Conservation (phyloP, 2,329 filamentous ascomycete species). For the Thielaviopsis populi region DNA sequence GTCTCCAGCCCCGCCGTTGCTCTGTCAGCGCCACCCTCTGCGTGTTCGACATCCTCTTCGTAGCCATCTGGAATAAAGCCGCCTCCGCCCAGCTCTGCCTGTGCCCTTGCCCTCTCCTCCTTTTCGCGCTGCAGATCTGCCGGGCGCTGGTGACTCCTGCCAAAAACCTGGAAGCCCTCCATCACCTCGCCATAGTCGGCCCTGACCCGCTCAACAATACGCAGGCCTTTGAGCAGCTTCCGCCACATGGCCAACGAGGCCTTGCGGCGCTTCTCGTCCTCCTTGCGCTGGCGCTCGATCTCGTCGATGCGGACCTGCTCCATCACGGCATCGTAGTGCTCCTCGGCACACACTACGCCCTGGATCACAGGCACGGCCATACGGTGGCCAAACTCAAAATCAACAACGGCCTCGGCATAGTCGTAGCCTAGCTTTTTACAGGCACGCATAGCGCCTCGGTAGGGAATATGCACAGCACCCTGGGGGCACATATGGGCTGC, state of each 20-base stretch:
- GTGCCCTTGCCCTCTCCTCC: slow-evolving; percentile 28
- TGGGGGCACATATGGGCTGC: slow-evolving; percentile 79
- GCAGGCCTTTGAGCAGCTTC: slow-evolving; percentile 71
- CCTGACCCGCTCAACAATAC: slow-evolving; percentile 62
- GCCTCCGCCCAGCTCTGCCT: slow-evolving; percentile 43
- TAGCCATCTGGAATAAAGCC: slow-evolving; percentile 46
- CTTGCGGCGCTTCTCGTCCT: slow-evolving; percentile 69
- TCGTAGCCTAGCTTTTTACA: slow-evolving; percentile 77
- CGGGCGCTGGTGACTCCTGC: slow-evolving; percentile 10
- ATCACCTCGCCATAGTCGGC: slow-evolving; percentile 57
- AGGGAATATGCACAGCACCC: slow-evolving; percentile 72
- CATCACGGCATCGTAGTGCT: slow-evolving; percentile 58
- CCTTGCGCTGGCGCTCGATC: slow-evolving; percentile 58
- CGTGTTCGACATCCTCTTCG: slow-evolving; percentile 32
- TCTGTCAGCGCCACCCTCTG: slow-evolving; percentile 20
- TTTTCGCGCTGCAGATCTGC: slow-evolving; percentile 17
- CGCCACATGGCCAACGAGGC: slow-evolving; percentile 64
- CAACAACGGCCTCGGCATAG: slow-evolving; percentile 85
- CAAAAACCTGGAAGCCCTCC: slow-evolving; percentile 25
- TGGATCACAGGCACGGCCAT: slow-evolving; percentile 87
- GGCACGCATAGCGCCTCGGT: slow-evolving; percentile 59
- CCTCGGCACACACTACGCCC: slow-evolving; percentile 74
- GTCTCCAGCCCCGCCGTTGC: slow-evolving; percentile 19
- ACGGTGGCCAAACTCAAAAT: slow-evolving; percentile 89
- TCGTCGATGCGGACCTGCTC: slow-evolving; percentile 69